phyloP scores from a whole-genome alignment of 768 basidiomycete genomes.

The Clathrus columnatus region DNA sequence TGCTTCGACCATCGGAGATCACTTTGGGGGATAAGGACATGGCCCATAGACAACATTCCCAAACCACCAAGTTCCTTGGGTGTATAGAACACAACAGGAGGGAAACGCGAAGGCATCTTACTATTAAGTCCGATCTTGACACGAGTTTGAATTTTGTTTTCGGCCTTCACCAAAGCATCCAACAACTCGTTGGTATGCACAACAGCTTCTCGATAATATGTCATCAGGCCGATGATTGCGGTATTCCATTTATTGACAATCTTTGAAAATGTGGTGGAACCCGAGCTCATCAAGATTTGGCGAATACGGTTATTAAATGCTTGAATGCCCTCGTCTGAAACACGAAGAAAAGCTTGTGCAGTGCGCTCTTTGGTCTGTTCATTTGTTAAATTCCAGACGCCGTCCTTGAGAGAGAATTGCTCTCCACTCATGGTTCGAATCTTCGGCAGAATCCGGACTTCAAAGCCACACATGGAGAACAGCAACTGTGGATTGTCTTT shows the following conservation, averaged over 20 bases:
- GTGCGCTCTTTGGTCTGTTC: slow-evolving; percentile 97
- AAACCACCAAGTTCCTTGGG: slow-evolving; percentile 98
- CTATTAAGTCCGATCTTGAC: slow-evolving; percentile 99
- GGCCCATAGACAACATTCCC: slow-evolving; percentile 99
- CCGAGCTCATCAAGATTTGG: slow-evolving; percentile 96
- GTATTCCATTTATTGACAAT: slow-evolving; percentile 99
- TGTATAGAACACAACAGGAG: slow-evolving; percentile 91
- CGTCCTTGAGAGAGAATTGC: slow-evolving; percentile 93
- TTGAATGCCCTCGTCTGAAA: slow-evolving; percentile 92
- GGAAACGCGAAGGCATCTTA: slow-evolving; percentile 99
- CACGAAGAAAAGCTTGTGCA: slow-evolving; percentile 94
- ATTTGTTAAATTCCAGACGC: slow-evolving; percentile 95
- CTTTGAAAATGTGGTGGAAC: slow-evolving; percentile 97
- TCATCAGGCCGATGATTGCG: slow-evolving; percentile 91
- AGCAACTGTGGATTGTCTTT: slow-evolving; percentile 95
- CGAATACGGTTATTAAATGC: slow-evolving; percentile 97
- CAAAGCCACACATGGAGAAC: slow-evolving; percentile 99
- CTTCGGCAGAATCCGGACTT: slow-evolving; percentile 95
- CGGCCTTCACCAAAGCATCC: slow-evolving; percentile 93
- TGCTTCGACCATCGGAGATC: slow-evolving; percentile 98
- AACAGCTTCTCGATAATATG: slow-evolving; percentile 95
- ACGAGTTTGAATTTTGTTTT: slow-evolving; percentile 99
- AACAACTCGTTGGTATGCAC: slow-evolving; percentile 96
- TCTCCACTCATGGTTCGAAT: slow-evolving; percentile 92
- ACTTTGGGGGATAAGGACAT: slow-evolving; percentile 96